Conservation (phyloP, 1,139 yeast genomes). For the Candida sanyaensis region DNA sequence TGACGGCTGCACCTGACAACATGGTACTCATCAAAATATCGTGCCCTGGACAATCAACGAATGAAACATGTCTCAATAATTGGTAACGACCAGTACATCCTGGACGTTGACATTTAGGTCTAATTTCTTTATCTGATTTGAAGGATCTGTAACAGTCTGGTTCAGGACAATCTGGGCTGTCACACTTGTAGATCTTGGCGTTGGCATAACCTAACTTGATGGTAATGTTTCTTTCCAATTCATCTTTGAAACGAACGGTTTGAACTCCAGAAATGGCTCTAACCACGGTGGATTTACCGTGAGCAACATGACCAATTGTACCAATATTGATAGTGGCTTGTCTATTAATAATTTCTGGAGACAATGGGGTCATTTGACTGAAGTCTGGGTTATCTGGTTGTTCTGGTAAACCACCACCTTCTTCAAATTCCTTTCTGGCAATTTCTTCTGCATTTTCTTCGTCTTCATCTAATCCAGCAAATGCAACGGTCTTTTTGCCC, state of each 20-base stretch:
- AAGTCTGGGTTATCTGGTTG: conserved; percentile 92
- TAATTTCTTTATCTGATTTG: conserved; percentile 91
- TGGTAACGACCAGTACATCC: conserved; percentile 86
- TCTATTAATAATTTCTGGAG: conserved; percentile 95
- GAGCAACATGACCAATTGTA: conserved; percentile 95
- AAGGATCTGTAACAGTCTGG: conserved; percentile 95
- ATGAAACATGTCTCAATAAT: conserved; percentile 93
- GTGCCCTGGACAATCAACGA: conserved; percentile 99
- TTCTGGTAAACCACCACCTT: conserved; percentile 97
- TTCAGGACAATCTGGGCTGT: conserved; percentile 82
- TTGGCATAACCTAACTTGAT: conserved; percentile 98
- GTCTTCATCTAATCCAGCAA: conserved; percentile 74
- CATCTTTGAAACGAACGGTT: conserved; percentile 98
- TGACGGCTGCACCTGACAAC: conserved; percentile 99
- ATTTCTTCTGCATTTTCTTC: conserved; percentile 61
- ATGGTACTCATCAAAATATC: conserved; percentile 99
- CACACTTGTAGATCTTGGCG: conserved; percentile 96
- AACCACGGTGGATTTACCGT: conserved; percentile 98
- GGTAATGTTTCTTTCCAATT: conserved; percentile 97
- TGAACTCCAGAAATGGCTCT: conserved; percentile 99
- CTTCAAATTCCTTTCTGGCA: conserved; percentile 85
- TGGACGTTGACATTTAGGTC: conserved; percentile 85
- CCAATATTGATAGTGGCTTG: conserved; percentile 99
- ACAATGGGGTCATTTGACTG: conserved; percentile 73
- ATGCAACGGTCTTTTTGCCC: conserved; percentile 78